Conservation (phyloP, 2,329 filamentous ascomycete species). For the Dactylellina haptotyla region DNA sequence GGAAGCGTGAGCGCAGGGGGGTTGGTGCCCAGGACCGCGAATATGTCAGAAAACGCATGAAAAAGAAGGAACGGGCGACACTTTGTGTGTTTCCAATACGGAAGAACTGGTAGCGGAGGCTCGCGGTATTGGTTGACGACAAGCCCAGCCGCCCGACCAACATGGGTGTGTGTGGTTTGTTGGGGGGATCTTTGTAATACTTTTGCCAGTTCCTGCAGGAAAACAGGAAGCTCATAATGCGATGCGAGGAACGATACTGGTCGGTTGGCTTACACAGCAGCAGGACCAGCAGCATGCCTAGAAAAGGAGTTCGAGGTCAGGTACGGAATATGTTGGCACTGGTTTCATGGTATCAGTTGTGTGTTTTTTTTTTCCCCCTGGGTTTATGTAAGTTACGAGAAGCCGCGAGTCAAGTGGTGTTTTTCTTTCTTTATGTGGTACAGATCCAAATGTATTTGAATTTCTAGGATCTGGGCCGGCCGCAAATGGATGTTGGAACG, state of each 20-base stretch:
- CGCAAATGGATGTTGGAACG: slow-evolving; percentile 8
- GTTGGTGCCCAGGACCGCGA: neutral
- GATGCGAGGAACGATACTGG: neutral
- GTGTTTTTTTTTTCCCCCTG: neutral
- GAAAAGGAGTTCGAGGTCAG: neutral
- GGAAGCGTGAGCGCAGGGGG: too few relatives aligned
- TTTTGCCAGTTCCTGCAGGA: neutral
- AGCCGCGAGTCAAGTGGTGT: neutral
- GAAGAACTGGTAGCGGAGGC: too few relatives aligned
- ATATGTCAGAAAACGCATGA: neutral
- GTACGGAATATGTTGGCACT: neutral
- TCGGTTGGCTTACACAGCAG: neutral
- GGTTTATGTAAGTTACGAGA: neutral
- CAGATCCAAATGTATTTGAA: neutral
- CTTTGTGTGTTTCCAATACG: neutral
- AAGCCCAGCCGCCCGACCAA: neutral
- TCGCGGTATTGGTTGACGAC: neutral
- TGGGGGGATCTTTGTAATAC: neutral
- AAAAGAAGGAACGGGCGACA: neutral
- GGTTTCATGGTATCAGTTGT: slow-evolving; percentile 4
- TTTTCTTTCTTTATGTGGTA: neutral
- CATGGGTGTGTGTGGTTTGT: neutral
- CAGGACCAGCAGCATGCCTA: neutral
- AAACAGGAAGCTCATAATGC: neutral
- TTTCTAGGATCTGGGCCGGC: neutral